Evolutionary conservation across 2,329 filamentous ascomycete genomes (phyloP).

Genomic region (Fonsecaea nubica): DNA sequence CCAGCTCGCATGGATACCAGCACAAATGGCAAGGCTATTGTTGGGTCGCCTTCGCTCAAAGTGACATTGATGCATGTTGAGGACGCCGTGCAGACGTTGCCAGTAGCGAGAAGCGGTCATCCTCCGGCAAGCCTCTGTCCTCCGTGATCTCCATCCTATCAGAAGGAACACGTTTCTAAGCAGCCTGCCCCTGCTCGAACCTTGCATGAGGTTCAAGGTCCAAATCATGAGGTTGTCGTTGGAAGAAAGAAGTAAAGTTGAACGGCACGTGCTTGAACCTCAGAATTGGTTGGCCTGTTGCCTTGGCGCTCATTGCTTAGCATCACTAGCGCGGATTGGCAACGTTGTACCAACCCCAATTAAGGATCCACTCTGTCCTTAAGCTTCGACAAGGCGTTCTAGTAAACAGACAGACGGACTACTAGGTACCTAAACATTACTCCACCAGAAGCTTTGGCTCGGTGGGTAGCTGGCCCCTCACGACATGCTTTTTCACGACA

Average conservation of each 20-base stretch:
- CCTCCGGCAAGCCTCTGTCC: background rate
- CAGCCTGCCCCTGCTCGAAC: conserved; percentile 9
- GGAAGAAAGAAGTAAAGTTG: background rate
- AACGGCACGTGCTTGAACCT: conserved; percentile 4
- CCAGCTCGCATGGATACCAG: conserved; percentile 11
- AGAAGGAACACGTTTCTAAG: conserved; percentile 6
- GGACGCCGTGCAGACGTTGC: background rate
- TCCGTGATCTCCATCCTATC: conserved; percentile 8
- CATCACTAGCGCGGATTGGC: background rate
- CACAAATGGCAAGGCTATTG: conserved; percentile 17
- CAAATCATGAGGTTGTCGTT: background rate
- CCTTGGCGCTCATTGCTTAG: conserved; percentile 11
- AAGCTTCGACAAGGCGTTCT: conserved; percentile 15
- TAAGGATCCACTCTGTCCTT: conserved; percentile 3
- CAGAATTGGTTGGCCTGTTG: conserved; percentile 14
- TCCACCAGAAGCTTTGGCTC: conserved; percentile 19
- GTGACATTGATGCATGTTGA: background rate
- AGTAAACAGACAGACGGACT: background rate
- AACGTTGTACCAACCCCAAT: background rate
- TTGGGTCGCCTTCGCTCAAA: conserved; percentile 1
- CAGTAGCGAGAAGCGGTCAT: conserved; percentile 8
- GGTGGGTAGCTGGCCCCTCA: background rate
- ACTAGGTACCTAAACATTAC: background rate
- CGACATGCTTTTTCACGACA: background rate
- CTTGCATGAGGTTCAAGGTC: conserved; percentile 3